Evolutionary conservation across 495 filamentous ascomycete genomes (phyloP), one percentile per base, ranked within the genome.

Genomic region (Penicillium canariense): DNA sequence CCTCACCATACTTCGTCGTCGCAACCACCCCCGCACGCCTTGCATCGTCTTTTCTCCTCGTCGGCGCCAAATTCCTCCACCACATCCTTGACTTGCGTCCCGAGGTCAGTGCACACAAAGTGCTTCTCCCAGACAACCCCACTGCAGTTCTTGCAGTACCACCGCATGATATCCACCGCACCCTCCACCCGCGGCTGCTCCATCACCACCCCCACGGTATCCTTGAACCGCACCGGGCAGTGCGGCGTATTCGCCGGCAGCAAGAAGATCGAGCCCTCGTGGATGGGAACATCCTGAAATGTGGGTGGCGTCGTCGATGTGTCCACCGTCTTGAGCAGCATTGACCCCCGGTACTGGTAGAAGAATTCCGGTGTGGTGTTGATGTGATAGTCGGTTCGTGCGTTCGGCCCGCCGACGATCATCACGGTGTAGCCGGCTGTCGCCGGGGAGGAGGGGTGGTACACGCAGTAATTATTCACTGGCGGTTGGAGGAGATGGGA

Each of bases 321-420:
- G 50, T 87, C 83, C 28, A 97, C 91, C 2, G 94, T 89, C 64
- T 95, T 96, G 45, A 98, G 85, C 17, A 97, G 77, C 94, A 98
- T 96, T 23, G 83, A 83, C 44, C 94, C 94, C 52, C 84, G 83
- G 77, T 96, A 88, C 68, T 97, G 93, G 79, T 95, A 98, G 81
- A 97, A 98, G 84, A 91, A 97, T 65, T 98, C 94, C 6, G 94
- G 85, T 0, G 94, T 98, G 47, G 85, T 76, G 77, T 98, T 98
- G 78, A 98, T 96, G 79, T 97, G 94, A 77, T 96, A 98, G 79
- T 97, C 95, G 46, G 91, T 96, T 56, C 94, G 85, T 14, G 90
- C 90, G 71, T 98, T 98, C 50, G 94, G 94, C 12, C 94, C 95
- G 62, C 94, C 94, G 51, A 98, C 92, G 58, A 98, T 91, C 90